Evolutionary conservation across 2,329 filamentous ascomycete genomes (phyloP).

Genomic region (Phymatotrichopsis omnivora): DNA sequence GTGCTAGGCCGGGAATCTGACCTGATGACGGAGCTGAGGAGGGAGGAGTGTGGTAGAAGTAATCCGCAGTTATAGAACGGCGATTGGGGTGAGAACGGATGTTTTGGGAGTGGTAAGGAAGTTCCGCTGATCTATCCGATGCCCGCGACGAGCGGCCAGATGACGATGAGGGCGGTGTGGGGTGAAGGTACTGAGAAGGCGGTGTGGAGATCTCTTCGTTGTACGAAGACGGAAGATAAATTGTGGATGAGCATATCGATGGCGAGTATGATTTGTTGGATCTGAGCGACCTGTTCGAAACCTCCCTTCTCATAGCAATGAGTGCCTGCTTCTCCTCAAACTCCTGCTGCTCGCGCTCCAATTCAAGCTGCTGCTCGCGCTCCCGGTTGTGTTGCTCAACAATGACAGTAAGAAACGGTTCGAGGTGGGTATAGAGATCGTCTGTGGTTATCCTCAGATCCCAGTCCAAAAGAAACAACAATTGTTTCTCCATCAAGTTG

Average conservation of each 20-base stretch:
- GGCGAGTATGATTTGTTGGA: conserved; percentile 12
- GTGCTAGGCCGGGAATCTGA: conserved; percentile 28
- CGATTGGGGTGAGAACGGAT: conserved; percentile 10
- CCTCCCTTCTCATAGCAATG: conserved; percentile 19
- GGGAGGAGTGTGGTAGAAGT: conserved; percentile 28
- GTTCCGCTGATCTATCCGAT: conserved; percentile 22
- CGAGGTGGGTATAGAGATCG: conserved; percentile 78
- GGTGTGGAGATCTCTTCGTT: conserved; percentile 18
- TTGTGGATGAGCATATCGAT: conserved; percentile 20
- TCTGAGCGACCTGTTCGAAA: conserved; percentile 9
- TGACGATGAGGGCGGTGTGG: conserved; percentile 17
- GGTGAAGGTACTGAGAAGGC: conserved; percentile 16
- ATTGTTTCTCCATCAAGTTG: conserved; percentile 98
- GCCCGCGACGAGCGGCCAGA: conserved; percentile 26
- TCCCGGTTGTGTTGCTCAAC: conserved; percentile 39
- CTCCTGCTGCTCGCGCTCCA: conserved; percentile 46
- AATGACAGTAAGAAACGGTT: conserved; percentile 79
- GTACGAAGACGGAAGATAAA: conserved; percentile 19
- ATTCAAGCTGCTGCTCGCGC: conserved; percentile 34
- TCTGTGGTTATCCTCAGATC: conserved; percentile 76
- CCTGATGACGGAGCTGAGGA: conserved; percentile 27
- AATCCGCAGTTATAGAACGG: conserved; percentile 21
- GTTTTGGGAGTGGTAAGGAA: conserved; percentile 7
- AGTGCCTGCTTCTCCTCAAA: conserved; percentile 34
- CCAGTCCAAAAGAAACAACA: conserved; percentile 91